Evolutionary conservation across 2,329 filamentous ascomycete species (phyloP), one percentile per base, ranked within the genome.

Genomic region (Karstenula rhodostoma): DNA sequence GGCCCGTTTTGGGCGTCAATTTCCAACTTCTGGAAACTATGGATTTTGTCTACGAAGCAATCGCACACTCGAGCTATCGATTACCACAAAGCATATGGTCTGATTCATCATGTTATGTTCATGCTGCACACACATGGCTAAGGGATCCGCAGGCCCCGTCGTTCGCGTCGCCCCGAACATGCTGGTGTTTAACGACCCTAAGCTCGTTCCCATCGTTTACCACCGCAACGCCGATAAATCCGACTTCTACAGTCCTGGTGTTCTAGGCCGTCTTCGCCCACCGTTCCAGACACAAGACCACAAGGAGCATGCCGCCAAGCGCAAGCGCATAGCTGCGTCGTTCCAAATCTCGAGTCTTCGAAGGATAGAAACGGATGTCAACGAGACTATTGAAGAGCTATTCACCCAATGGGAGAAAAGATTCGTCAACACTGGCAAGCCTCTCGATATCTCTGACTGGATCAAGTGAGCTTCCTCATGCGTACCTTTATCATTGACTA

Each of bases 401-500:
- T 22, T 51, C 5, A n/a, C 10, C n/a, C 48, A 51, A 27, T 51
- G 4, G 4, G 6, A 51, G 5, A 25, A 51, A 7, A 27, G 48
- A 7, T 51, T 22, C 19, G 48, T 51, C 6, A 19, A 37, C 2
- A 51, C 48, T 25, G 29, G 17, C 2, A 37, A 35, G 13, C 48
- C 48, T 3, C 15, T 51, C 27, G 48, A 51, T 35, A 10, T 51
- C 4, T 35, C 48, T 3, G 29, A 51, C 6, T 51, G 48, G 48
- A 13, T 51, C 48, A 51, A 51, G 48, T 51, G 15, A 51, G 48
- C 27, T n/a, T n/a, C n/a, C n/a, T n/a, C n/a, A n/a, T n/a, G n/a
- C n/a, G n/a, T n/a, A n/a, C n/a, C n/a, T n/a, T n/a, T n/a, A n/a
- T n/a, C n/a, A n/a, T n/a, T n/a, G n/a, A 23, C 43, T 46, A 19